Evolutionary conservation across 2,329 filamentous ascomycete species (phyloP), one percentile per base, ranked within the genome.

Genomic region (Davidsoniella australis): DNA sequence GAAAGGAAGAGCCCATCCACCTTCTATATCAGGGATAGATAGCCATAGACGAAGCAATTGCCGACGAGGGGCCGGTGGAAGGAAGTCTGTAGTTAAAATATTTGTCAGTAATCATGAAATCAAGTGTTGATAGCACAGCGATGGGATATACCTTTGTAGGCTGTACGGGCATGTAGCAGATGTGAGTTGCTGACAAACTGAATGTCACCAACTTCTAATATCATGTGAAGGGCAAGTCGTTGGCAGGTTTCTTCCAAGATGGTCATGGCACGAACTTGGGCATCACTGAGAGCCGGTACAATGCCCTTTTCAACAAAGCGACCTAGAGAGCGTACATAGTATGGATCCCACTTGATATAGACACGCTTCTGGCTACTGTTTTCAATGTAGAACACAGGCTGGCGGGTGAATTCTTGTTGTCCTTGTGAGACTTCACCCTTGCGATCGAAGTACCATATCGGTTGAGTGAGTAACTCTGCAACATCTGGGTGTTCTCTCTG

Each of bases 401-500:
- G 77, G 41, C 72, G 70, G 57, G 85, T 83, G 65, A 78, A 93
- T 51, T 79, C 78, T 49, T 88, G 76, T 63, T 93, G 72, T 10
- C 84, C 85, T 12, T 70, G 66, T 18, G 78, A 83, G 1, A 75
- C 77, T 68, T 94, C 86, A 9, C 86, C 86, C 68, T 94, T 94
- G 49, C 86, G 80, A 64, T 94, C 86, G 62, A 93, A 89, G 67
- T 93, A 91, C 86, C 86, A 94, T 55, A 86, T 76, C 0, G 86
- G 85, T 61, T 80, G 66, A 1, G 82, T 81, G 48, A 94, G 68
- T 5, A 79, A 71, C 61, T 83, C 76, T 0, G 85, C 80, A 1
- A 93, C 80, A 58, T 89, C 85, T 0, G 85, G 85, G 20, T 84
- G 72, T 60, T 89, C 77, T 38, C 63, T 64, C 60, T 86, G 83